Conservation (phyloP, 305 asterid species). For the Solanum hybrid region DNA sequence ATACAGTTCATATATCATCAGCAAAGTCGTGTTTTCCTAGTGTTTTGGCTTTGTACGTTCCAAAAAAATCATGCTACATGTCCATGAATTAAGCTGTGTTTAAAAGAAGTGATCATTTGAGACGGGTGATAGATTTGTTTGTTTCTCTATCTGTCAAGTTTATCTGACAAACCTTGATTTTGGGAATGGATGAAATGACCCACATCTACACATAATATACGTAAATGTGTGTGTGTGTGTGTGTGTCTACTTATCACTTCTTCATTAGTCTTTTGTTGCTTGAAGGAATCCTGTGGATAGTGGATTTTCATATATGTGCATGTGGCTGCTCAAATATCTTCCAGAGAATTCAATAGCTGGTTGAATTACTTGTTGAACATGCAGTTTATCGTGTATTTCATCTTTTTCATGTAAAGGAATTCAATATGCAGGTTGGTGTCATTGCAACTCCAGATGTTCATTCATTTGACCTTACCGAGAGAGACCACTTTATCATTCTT, state of each 20-base stretch:
- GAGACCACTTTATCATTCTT: conserved; percentile 79
- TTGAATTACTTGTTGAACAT: not conserved
- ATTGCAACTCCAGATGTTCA: conserved; percentile 76
- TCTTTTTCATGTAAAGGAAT: not conserved
- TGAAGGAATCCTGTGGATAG: not conserved
- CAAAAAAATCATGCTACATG: not conserved
- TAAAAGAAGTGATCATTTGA: not conserved
- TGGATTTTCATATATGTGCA: not conserved
- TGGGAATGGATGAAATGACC: not conserved
- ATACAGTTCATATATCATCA: not conserved
- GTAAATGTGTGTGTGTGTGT: not conserved
- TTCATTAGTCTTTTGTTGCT: not conserved
- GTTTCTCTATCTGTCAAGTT: not conserved
- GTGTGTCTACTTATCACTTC: not conserved
- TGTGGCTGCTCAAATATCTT: not conserved
- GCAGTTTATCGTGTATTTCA: not conserved
- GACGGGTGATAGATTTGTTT: not conserved
- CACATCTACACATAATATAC: not conserved
- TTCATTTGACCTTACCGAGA: conserved; percentile 80
- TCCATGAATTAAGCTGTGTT: not conserved
- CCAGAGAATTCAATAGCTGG: not conserved
- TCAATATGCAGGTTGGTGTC: conserved; percentile 72
- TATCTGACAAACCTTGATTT: not conserved
- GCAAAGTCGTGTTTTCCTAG: not conserved
- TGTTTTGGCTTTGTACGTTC: not conserved